Evolutionary conservation across 371 early-diverging fungal genomes (phyloP), one percentile per base, ranked within the genome.

Genomic region (Mucor circinelloides): DNA sequence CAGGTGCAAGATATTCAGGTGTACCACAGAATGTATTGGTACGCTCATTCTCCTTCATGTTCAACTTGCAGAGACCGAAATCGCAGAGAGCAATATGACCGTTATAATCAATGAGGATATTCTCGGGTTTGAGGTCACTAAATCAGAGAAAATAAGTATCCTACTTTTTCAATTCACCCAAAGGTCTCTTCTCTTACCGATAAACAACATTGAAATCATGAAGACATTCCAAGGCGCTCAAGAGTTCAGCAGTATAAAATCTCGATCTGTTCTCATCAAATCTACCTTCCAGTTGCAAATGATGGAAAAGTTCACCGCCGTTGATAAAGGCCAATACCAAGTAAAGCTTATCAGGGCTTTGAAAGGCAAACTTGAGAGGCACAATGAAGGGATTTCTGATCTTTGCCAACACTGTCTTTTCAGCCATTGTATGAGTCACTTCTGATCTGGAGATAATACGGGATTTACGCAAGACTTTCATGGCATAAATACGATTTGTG

Each of bases 1-100:
- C 99, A 5, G 99, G 99, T 6, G 99, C 99, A 75, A 99, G 91
- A 76, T 97, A 99, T 78, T 99, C 99, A 8, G 99, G 99, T 27
- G 99, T 99, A 32, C 99, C 99, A 77, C 98, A 99, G 78, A 99
- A 97, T 0, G 99, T 99, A 74, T 90, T 93, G 46, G 99, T 99
- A 6, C 89, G 90, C 54, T 93, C 90, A 67, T 94, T 93, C 64
- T 96, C 97, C 23, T 93, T 96, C 88, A 99, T 93, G 78, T 95
- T 92, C 25, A 94, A 82, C 80, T 97, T 97, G 86, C 98, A 98
- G 65, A 99, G 89, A 0, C 99, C 99, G 85, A 98, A 98, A 85
- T 99, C 99, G 76, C 95, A 94, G 32, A 99, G 86, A 8, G 96
- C 96, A 75, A 99, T 97, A 80, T 98, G 98, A 21, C 99, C 99